Evolutionary conservation across 2,329 filamentous ascomycete species (phyloP).

Genomic region (Didymella segeticola): DNA sequence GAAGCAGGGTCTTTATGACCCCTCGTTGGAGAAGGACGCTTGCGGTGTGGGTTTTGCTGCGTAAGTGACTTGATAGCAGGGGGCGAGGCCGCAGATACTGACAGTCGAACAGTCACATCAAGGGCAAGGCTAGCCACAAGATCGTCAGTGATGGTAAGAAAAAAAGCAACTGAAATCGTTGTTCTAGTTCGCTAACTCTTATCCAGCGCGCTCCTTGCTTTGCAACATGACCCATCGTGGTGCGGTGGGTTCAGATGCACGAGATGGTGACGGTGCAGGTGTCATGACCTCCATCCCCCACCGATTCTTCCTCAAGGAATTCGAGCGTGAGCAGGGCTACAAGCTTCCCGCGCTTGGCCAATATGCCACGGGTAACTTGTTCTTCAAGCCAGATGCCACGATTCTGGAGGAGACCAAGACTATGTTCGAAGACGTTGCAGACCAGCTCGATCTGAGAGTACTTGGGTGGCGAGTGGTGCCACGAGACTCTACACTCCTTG

Average conservation of each 20-base stretch:
- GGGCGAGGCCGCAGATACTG: slow-evolving; percentile 22
- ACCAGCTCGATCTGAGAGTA: slow-evolving; percentile 84
- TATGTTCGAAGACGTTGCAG: slow-evolving; percentile 93
- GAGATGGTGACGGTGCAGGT: slow-evolving; percentile 97
- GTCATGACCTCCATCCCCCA: slow-evolving; percentile 99
- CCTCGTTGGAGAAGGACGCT: slow-evolving; percentile 95
- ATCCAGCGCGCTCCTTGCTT: slow-evolving; percentile 82
- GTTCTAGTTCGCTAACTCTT: slow-evolving; percentile 34
- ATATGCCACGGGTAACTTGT: slow-evolving; percentile 96
- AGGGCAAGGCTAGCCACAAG: slow-evolving; percentile 96
- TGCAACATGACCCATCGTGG: slow-evolving; percentile 99
- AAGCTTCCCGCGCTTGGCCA: slow-evolving; percentile 87
- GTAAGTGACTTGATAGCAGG: slow-evolving; percentile 60
- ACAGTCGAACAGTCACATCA: slow-evolving; percentile 76
- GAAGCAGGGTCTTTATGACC: slow-evolving; percentile 99
- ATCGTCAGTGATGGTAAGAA: slow-evolving; percentile 94
- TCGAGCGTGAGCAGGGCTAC: slow-evolving; percentile 87
- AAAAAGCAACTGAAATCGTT: background rate
- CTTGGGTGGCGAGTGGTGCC: slow-evolving; percentile 97
- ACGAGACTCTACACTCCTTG: slow-evolving; percentile 89
- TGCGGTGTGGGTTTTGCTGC: slow-evolving; percentile 99
- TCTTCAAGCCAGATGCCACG: slow-evolving; percentile 96
- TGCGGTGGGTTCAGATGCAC: slow-evolving; percentile 95
- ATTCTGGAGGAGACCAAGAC: slow-evolving; percentile 87
- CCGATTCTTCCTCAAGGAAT: slow-evolving; percentile 98